These are phyloP conservation scores for Meyerozyma guilliermondii DNA, from an alignment of 1,139 yeast species.

Conservation along the genomic window DNA sequence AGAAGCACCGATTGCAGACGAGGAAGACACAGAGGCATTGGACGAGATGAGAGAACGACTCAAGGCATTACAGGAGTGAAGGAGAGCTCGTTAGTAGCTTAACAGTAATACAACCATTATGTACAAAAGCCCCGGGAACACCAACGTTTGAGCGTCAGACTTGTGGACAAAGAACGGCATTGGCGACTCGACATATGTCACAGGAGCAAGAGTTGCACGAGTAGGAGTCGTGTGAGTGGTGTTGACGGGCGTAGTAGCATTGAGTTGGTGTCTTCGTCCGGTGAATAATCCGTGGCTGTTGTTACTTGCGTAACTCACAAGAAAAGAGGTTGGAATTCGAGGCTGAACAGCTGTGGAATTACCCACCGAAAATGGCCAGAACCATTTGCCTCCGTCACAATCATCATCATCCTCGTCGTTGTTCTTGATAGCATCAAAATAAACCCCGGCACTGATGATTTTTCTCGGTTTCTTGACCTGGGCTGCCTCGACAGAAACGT, in stretches of 20 bases:
- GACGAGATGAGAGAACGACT: slow-evolving; percentile 87
- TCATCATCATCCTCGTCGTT: slow-evolving; percentile 2
- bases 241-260: neutral
- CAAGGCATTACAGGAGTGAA: slow-evolving; percentile 73
- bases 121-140: neutral
- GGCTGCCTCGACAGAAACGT: neutral
- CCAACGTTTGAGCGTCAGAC: neutral
- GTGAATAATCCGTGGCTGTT: slow-evolving; percentile 9
- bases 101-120: neutral
- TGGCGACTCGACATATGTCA: neutral
- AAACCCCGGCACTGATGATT: slow-evolving; percentile 6
- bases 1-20: slow-evolving; percentile 22
- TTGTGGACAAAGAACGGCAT: neutral
- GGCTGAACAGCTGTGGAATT: neutral
- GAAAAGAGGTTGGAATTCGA: slow-evolving; percentile 5
- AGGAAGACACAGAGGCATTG: slow-evolving; percentile 68
- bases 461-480: neutral
- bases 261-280: neutral
- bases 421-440: slow-evolving; percentile 5
- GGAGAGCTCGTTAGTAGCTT: slow-evolving; percentile 1
- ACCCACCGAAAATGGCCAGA: slow-evolving; percentile 4
- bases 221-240: neutral
- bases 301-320: slow-evolving; percentile 6
- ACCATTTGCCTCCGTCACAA: slow-evolving; percentile 3
- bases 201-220: neutral